Percentiles rank a stretch among this genome's conserved stretches.
Conservation (phyloP, 805 yeast species). For the Zygosaccharomyces gambellarensis region DNA sequence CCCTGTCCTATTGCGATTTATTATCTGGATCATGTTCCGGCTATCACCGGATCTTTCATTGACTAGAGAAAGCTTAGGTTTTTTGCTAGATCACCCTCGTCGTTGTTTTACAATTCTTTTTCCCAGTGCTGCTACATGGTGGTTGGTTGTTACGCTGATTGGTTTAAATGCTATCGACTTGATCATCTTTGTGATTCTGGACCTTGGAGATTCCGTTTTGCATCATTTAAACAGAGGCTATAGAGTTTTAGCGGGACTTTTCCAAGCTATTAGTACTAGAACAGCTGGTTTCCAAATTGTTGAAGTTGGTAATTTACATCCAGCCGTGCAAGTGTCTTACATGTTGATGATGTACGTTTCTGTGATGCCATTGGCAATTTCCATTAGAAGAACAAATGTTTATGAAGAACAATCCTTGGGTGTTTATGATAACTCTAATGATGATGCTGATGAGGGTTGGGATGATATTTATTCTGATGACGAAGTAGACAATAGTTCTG, state of each 20-base stretch:
- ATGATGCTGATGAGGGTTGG: constrained; percentile 19
- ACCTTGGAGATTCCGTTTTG: constrained; percentile 51
- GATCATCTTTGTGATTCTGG: constrained; percentile 73
- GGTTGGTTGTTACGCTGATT: constrained; percentile 75
- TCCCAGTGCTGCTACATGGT: constrained; percentile 93
- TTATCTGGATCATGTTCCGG: constrained; percentile 75
- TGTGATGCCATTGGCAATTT: constrained; percentile 91
- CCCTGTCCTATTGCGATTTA: constrained; percentile 74
- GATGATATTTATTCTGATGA: constrained; percentile 6
- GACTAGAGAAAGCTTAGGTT: constrained; percentile 70
- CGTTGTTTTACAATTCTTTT: constrained; percentile 91
- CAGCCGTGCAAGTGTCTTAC: constrained; percentile 90
- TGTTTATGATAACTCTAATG: constrained; percentile 48
- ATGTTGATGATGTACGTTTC: constrained; percentile 98
- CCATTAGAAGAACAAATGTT: constrained; percentile 93
- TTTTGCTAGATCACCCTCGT: constrained; percentile 90
- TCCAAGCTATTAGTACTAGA: constrained; percentile 87
- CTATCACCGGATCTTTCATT: constrained; percentile 61
- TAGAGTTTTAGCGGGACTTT: constrained; percentile 74
- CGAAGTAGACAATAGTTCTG: constrained; percentile 10
- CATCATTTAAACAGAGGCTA: constrained; percentile 58
- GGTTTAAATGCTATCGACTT: constrained; percentile 72
- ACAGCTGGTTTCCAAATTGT: constrained; percentile 88
- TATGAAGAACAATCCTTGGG: constrained; percentile 97
- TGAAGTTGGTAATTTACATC: constrained; percentile 65